Evolutionary conservation across 108 stramenopile genomes (phyloP).

Genomic region (Skeletonema marinoi): DNA sequence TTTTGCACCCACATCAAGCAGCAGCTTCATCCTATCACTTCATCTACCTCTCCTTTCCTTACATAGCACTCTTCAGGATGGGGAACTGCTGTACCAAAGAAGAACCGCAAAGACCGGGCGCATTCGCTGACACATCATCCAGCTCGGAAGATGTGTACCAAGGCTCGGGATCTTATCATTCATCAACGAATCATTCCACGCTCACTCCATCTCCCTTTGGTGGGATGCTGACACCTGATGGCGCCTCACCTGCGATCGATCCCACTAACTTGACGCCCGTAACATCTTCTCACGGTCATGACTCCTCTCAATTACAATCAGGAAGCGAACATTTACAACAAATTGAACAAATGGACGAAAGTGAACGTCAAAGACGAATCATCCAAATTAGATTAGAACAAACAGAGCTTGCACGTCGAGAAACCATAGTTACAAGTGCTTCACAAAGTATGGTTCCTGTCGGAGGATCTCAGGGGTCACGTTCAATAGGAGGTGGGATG

Average conservation of each 20-base stretch:
- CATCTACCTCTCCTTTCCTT: neutral
- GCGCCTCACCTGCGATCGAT: constrained; percentile 7
- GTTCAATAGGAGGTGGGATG: constrained; percentile 10
- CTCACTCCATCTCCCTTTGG: constrained; percentile 12
- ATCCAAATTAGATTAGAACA: constrained; percentile 37
- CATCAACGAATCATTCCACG: constrained; percentile 9
- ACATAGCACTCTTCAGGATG: neutral
- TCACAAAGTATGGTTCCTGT: constrained; percentile 39
- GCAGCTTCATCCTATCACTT: neutral
- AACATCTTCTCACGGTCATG: constrained; percentile 14
- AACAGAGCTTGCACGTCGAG: constrained; percentile 39
- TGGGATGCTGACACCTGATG: constrained; percentile 13
- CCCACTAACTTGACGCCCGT: neutral
- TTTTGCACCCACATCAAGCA: no score
- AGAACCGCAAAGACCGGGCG: constrained; percentile 22
- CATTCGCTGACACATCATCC: constrained; percentile 24
- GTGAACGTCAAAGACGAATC: constrained; percentile 33
- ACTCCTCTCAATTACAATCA: neutral
- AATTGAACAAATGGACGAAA: constrained; percentile 26
- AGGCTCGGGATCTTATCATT: constrained; percentile 7
- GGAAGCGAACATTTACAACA: constrained; percentile 1
- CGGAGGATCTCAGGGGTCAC: constrained; percentile 7
- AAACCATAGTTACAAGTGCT: constrained; percentile 39
- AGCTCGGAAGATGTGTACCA: constrained; percentile 16
- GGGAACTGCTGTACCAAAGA: constrained; percentile 34